Evolutionary conservation across 768 basidiomycete species (phyloP), one percentile per base, ranked within the genome.

Genomic region (Strobilomyces confusus): DNA sequence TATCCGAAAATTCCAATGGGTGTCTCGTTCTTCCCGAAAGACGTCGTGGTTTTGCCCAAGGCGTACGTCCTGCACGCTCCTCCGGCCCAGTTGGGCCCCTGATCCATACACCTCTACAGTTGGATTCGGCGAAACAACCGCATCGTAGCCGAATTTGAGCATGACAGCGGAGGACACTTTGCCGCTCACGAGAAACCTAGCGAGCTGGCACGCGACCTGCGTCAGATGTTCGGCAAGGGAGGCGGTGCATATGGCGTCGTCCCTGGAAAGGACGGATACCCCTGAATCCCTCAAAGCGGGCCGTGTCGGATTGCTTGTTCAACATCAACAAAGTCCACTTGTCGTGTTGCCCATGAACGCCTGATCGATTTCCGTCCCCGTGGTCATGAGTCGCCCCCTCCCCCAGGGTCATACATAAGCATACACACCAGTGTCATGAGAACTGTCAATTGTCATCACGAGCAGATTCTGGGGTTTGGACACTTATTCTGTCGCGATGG

Each of bases 111-210:
- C 19, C 12, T 12, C 12, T n/a, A 15, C 29, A 81, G 80, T 15
- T 82, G 80, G 79, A 26, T 69, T 57, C 57, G 68, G 30, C 55
- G 61, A 46, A 17, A 67, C 42, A 54, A 75, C 57, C 67, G 67
- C 58, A 48, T 78, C 19, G 77, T 84, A 6, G 82, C 80, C 48
- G 73, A 78, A 55, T 67, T 73, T 5, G 67, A 73, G 17, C 83
- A 84, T 48, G 68, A 69, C 1, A 62, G 63, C 6, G 83, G 83
- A 5, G 83, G 83, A 1, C 83, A 84, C 63, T 84, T 86, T 59
- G 8, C 44, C 2, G 44, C 44, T 4, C 44, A 17, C 19, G 44
- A 44, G 57, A 65, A 59, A 40, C 81, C 83, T 0, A 69, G 74
- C 4, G 64, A 65, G 4, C 69, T 86, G n/a, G 82, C 71, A 0